Conservation (phyloP, 1,284 basidiomycete species). For the Meira miltonrushii region DNA sequence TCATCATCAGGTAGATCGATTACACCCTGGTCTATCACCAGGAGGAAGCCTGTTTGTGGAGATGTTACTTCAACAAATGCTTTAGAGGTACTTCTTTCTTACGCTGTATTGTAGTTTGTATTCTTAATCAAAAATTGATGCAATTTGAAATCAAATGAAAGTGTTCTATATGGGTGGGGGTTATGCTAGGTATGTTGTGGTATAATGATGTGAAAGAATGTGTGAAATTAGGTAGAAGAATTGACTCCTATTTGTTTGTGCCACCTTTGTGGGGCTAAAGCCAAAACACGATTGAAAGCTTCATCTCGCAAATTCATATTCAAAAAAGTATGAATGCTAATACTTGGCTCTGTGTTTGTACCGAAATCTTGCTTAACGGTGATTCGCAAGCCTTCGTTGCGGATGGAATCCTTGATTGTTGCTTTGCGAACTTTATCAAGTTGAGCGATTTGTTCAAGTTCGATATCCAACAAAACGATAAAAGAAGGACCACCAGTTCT, state of each 20-base stretch:
- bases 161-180: too few species aligned
- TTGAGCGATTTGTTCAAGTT: too few species aligned
- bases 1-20: slow-evolving; percentile 14
- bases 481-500: too few species aligned
- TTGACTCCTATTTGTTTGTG: not conserved
- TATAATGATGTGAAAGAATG: not conserved
- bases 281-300: slow-evolving; percentile 13
- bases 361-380: not conserved
- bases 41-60: slow-evolving; percentile 31
- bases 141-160: not conserved
- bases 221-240: not conserved
- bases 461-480: too few species aligned
- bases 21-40: not conserved
- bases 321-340: not conserved
- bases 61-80: slow-evolving; percentile 20
- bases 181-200: too few species aligned
- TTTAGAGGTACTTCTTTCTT: not conserved
- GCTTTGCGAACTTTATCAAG: too few species aligned
- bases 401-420: too few species aligned
- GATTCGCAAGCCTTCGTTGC: not conserved
- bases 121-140: not conserved
- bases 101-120: not conserved
- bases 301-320: slow-evolving; percentile 8
- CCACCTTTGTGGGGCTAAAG: slow-evolving; percentile 11
- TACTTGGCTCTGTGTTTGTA: too few species aligned